Percentiles rank a stretch among this genome's conserved stretches.
Conservation (phyloP, 2,329 filamentous ascomycete species). For the Talaromyces pinophilus region DNA sequence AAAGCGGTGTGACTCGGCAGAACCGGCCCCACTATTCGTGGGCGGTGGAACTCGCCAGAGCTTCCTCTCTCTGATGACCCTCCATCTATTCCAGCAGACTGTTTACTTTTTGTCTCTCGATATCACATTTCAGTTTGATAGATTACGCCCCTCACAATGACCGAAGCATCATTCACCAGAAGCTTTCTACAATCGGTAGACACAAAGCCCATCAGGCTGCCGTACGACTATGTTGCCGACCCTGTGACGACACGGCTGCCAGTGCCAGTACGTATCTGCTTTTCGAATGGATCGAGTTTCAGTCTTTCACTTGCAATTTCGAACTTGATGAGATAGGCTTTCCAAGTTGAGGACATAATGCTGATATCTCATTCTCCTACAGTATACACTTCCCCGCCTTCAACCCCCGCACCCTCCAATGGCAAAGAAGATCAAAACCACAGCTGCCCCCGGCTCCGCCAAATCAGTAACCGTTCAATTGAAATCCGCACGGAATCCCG, state of each 20-base stretch:
- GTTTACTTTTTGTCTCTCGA: background rate
- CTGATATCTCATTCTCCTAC: background rate
- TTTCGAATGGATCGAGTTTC: background rate
- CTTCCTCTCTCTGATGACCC: background rate
- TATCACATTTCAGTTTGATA: background rate
- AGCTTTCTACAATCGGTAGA: constrained; percentile 80
- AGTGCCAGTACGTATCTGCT: constrained; percentile 63
- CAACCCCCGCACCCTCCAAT: constrained; percentile 46
- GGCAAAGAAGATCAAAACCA: constrained; percentile 43
- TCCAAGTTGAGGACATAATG: background rate
- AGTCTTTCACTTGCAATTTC: too few species aligned
- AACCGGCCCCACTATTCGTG: constrained; percentile 15
- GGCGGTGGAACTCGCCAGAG: constrained; percentile 19
- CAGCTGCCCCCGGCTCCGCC: constrained; percentile 40
- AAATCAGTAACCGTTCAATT: constrained; percentile 41
- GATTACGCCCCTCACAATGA: constrained; percentile 53
- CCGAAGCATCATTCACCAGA: constrained; percentile 83
- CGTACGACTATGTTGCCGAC: constrained; percentile 88
- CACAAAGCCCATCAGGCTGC: constrained; percentile 74
- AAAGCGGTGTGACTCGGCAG: constrained; percentile 17
- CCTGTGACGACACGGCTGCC: constrained; percentile 74
- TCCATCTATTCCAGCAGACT: background rate
- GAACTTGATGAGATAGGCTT: too few species aligned
- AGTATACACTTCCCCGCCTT: constrained; percentile 53
- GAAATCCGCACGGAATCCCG: constrained; percentile 70